Evolutionary conservation across 1,139 yeast species (phyloP).

Genomic region (Chernovozyma aurita): DNA sequence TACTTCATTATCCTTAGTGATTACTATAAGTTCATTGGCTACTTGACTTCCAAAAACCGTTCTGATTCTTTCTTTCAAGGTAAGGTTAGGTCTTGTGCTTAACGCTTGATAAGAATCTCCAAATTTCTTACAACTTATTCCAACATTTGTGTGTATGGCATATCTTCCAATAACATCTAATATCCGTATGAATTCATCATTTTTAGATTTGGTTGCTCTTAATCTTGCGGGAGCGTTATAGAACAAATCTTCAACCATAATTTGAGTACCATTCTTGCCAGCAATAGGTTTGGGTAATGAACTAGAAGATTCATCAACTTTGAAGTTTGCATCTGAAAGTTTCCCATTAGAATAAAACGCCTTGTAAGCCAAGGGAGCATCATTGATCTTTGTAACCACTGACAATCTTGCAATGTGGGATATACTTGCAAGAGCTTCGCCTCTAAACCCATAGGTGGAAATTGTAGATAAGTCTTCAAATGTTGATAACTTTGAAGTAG

Average conservation of each 20-base stretch:
- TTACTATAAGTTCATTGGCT: constrained; percentile 58
- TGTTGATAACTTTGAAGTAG: constrained; percentile 47
- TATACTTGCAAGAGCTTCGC: constrained; percentile 59
- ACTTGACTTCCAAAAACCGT: constrained; percentile 66
- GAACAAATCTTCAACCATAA: constrained; percentile 83
- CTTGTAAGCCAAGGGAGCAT: constrained; percentile 63
- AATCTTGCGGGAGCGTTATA: constrained; percentile 82
- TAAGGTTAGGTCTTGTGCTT: constrained; percentile 44
- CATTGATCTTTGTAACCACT: constrained; percentile 68
- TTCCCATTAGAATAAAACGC: constrained; percentile 65
- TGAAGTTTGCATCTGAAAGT: constrained; percentile 35
- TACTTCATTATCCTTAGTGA: constrained; percentile 16
- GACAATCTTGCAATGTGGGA: constrained; percentile 63
- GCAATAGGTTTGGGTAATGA: constrained; percentile 71
- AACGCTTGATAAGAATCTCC: constrained; percentile 64
- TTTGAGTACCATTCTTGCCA: constrained; percentile 83
- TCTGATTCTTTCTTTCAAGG: constrained; percentile 64
- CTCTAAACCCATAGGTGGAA: constrained; percentile 57
- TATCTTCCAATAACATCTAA: constrained; percentile 83
- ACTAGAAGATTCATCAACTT: constrained; percentile 14
- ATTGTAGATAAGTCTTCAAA: constrained; percentile 49
- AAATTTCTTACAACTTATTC: constrained; percentile 73
- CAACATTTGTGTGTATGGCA: constrained; percentile 73
- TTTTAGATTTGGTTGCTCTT: constrained; percentile 57
- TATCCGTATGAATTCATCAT: constrained; percentile 73